Base-by-base conservation (phyloP, 495 filamentous ascomycete species). In the Jackrogersella minutella region DNA sequence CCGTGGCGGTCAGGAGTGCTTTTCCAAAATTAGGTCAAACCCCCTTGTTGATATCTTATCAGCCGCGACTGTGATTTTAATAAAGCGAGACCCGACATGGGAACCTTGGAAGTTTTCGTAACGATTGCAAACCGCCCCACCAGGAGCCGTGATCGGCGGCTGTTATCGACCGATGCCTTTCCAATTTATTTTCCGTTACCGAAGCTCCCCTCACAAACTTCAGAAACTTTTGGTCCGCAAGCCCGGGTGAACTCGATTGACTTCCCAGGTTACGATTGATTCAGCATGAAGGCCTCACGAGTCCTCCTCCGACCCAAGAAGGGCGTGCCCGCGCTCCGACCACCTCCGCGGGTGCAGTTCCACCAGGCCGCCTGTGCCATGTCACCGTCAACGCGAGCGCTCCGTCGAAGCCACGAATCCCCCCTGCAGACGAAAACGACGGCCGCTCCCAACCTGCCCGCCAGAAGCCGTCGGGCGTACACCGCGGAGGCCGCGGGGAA, bases 251-350 rank as follows among this genome's bases (percentile, higher is more conserved):
- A 49, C 41, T 22, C 37, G 52, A 68, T 63, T 62, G 58, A 50
- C 33, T 57, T 10, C 26, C 3, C 46, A 60, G 65, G 73, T 75
- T 74, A 63, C 67, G 68, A 76, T 75, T 73, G 69, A 67, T 39
- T 22, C 55, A 71, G 62, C 21, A 79, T 79, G 77, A 78, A 71
- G 68, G 47, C 69, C 22, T 69, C 74, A 24, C 64, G 68, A 68
- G 63, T 70, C 49, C 44, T 70, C 24, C 58, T 64, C 44, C 59
- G 58, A 17, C 66, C 67, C 58, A 60, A 59, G 14, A 73, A 70
- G 51, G 71, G 73, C 49, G 21, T 77, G 1, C 49, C 54, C 3
- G 26, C 36, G 28, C 53, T 70, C 57, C 55, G 50, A 53, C 33
- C 22, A 16, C 37, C 69, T 28, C 47, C 26, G 43, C 53, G 22